Evolutionary conservation across 495 filamentous ascomycete genomes (phyloP).

Genomic region (Cenococcum geophilum): DNA sequence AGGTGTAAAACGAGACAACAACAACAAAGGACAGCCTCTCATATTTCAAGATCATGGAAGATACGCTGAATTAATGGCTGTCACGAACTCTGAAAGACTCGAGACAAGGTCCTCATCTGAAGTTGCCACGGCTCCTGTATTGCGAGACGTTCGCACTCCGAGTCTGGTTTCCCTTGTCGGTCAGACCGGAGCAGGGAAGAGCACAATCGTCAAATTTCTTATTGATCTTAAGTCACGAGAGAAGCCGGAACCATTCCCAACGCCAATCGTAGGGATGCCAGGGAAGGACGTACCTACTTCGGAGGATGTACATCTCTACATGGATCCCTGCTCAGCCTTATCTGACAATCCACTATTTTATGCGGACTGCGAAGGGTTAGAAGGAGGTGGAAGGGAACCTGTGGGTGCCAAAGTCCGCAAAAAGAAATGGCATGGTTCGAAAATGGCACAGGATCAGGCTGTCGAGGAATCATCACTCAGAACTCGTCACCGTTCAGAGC

Average conservation of each 20-base stretch:
- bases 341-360: constrained; percentile 8
- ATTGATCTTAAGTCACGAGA: constrained; percentile 9
- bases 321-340: constrained; percentile 5
- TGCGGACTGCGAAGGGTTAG: constrained; percentile 18
- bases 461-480: background rate
- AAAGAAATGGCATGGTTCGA: background rate
- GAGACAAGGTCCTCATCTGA: too few species aligned
- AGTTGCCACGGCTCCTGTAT: too few species aligned
- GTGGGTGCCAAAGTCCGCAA: background rate
- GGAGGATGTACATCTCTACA: constrained; percentile 19
- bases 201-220: constrained; percentile 22
- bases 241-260: background rate
- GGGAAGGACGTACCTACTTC: constrained; percentile 8
- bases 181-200: constrained; percentile 17
- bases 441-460: background rate
- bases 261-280: constrained; percentile 6
- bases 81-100: too few species aligned
- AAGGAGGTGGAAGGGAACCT: constrained; percentile 4
- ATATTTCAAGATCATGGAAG: constrained; percentile 41
- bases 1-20: constrained; percentile 5
- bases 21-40: too few species aligned
- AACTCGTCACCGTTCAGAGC: background rate
- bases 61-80: constrained; percentile 18
- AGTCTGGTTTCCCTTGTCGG: constrained; percentile 35
- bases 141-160: constrained; percentile 37